Evolutionary conservation across 2,329 filamentous ascomycete genomes (phyloP), one percentile per base, ranked within the genome.

Genomic region (Lasiodiplodia hormozganensis): DNA sequence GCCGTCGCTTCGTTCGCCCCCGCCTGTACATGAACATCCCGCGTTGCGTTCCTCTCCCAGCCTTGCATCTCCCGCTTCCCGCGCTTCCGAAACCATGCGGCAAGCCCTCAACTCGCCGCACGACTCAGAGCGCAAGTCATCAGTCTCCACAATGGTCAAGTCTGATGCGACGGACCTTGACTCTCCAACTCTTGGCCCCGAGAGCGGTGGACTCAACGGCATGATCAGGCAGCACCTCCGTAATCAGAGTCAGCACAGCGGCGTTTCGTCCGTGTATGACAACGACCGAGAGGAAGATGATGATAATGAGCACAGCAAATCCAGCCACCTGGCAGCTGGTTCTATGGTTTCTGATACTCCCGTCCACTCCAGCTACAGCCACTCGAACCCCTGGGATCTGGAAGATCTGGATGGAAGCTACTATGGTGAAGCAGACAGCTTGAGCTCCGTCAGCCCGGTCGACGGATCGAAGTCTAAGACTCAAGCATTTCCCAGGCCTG

Each of bases 191-290:
- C 82, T 97, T 6, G 91, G 91, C 2, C 90, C 92, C 0, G 83
- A 83, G 18, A 82, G 82, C 47, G 72, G 77, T 21, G 93, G 92
- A 0, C 84, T 97, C 18, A 95, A 90, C 74, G 92, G 91, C 2
- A 87, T 97, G 83, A 90, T 97, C 56, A 89, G 91, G 38, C 90
- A 94, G 70, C 96, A 98, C 82, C 82, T 98, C 51, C 89, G 96
- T 62, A 89, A 89, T 40, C 89, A 90, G 71, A 67, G 65, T 21
- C 25, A 62, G 14, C 58, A 58, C 11, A 98, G 95, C 80, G 90
- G 90, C 69, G 86, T 89, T 16, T 98, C 95, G 0, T 96, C 93
- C 0, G 85, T 96, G 31, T 93, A 93, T 67, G 79, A 74, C 5
- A 65, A 69, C 12, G 75, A 65, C 12, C 25, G 16, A 3, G 47